Percentiles rank a stretch among this genome's conserved stretches.
These are phyloP conservation scores for Anthracocystis panici-leucophaei DNA, from an alignment of 1,284 basidiomycete species.

Conservation along the genomic window DNA sequence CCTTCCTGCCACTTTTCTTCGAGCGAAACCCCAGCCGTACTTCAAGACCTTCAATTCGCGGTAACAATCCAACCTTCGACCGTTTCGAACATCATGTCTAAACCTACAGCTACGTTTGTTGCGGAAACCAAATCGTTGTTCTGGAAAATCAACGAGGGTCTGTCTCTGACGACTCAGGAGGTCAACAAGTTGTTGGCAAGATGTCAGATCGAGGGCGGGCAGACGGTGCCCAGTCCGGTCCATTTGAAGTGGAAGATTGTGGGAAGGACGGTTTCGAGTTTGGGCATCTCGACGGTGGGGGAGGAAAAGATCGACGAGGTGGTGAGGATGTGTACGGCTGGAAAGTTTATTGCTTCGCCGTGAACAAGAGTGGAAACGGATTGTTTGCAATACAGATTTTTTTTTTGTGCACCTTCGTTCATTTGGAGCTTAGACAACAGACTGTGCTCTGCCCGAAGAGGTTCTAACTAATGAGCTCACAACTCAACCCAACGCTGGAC, in stretches of 20 bases:
- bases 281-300: constrained; percentile 10
- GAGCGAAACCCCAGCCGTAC: neutral
- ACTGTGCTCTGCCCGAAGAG: no score
- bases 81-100: constrained; percentile 72
- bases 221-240: constrained; percentile 67
- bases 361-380: neutral
- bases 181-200: constrained; percentile 72
- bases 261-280: constrained; percentile 64
- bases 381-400: neutral
- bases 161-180: constrained; percentile 28
- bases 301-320: constrained; percentile 32
- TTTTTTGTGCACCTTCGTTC: no score
- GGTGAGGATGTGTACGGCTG: constrained; percentile 34
- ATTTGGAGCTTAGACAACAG: no score
- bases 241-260: constrained; percentile 71
- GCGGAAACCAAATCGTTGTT: constrained; percentile 69
- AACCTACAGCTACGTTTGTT: constrained; percentile 72
- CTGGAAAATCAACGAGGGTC: constrained; percentile 70
- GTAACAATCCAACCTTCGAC: constrained; percentile 70
- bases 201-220: constrained; percentile 69
- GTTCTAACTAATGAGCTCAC: no score
- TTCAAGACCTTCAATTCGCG: constrained; percentile 69
- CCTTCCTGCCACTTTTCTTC: constrained; percentile 21
- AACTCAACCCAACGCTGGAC: no score
- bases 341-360: constrained; percentile 49